Evolutionary conservation across 2,329 filamentous ascomycete species (phyloP).

Genomic region (Coniosporium tulheliwenetii): DNA sequence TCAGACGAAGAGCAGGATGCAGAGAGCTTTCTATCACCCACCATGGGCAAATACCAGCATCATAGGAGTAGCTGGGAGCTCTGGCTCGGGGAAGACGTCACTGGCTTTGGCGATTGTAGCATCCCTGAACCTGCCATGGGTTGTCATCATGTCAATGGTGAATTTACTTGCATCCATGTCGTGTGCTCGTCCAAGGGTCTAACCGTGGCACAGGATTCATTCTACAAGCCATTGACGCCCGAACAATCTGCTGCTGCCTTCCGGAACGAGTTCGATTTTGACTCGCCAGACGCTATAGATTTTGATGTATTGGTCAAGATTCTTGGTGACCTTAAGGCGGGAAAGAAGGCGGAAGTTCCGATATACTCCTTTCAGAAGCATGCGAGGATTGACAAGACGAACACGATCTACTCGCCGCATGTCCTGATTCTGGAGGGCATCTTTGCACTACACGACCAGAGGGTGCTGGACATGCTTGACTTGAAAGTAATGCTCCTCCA

Average conservation of each 20-base stretch:
- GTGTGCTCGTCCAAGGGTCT: background rate
- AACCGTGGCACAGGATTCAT: conserved; percentile 57
- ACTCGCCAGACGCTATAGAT: conserved; percentile 85
- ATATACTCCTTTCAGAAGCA: conserved; percentile 94
- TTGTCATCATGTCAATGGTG: conserved; percentile 95
- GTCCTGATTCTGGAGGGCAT: conserved; percentile 94
- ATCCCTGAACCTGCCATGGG: conserved; percentile 86
- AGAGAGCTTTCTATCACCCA: conserved; percentile 62
- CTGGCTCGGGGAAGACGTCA: conserved; percentile 90
- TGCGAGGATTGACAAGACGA: conserved; percentile 61
- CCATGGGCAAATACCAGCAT: conserved; percentile 96
- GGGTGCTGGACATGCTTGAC: conserved; percentile 75
- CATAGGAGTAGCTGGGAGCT: conserved; percentile 89
- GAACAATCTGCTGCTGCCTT: conserved; percentile 73
- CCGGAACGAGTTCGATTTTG: conserved; percentile 87
- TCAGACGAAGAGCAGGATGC: background rate
- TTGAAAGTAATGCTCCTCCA: conserved; percentile 50
- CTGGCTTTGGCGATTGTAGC: conserved; percentile 82
- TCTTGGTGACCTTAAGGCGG: conserved; percentile 73
- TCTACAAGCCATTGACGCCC: conserved; percentile 76
- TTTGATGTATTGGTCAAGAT: conserved; percentile 76
- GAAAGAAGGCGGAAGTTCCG: conserved; percentile 80
- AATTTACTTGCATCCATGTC: conserved; percentile 9
- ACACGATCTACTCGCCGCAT: conserved; percentile 87
- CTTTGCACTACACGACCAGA: conserved; percentile 77